Base-by-base conservation (phyloP, 768 basidiomycete genomes). In the Clathrus columnatus region DNA sequence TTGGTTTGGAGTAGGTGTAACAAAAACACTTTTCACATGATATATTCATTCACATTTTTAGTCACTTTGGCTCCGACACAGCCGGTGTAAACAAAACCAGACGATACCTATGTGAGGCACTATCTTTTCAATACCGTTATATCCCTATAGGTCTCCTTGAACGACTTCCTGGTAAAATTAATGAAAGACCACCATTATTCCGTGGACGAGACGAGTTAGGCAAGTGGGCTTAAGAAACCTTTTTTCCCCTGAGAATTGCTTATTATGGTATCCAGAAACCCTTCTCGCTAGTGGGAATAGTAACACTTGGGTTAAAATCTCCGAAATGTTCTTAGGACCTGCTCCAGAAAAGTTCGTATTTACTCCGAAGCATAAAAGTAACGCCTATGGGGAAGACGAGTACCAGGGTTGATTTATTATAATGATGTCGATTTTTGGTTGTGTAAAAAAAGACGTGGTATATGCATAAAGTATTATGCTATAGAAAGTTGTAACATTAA, bases 41-140 rank as follows among this genome's bases (percentile, higher is more conserved):
- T 47, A 60, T 17, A 50, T 44, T 44, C 21, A 28, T 51, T 44
- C 43, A 27, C 6, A 17, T 20, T 8, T 1, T 10, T 59, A 86
- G 85, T 61, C 87, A 91, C 65, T 91, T 90, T 63, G 90, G 90
- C 7, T 81, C 88, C 20, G 90, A 92, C 65, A 92, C 89, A 0
- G 77, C 84, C 0, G 96, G 96, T 1, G 79, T 98, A 48, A 94
- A 94, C 70, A 84, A 87, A 8, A 87, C 93, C 0, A 80, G 96
- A 23, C 79, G 96, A 54, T 99, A 94, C 72, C 81, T 98, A 11
- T 94, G 91, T 67, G 96, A 98, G 71, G 85, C 91, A 0, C 75
- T 99, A 1, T 95, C 92, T 0, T 99, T 98, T 77, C 91, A 93
- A 64, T 87, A 95, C 68, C 90, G 96, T 45, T 99, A 99, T 65